phyloP scores from a whole-genome alignment of 768 basidiomycete genomes.

The Tricholoma terreum region DNA sequence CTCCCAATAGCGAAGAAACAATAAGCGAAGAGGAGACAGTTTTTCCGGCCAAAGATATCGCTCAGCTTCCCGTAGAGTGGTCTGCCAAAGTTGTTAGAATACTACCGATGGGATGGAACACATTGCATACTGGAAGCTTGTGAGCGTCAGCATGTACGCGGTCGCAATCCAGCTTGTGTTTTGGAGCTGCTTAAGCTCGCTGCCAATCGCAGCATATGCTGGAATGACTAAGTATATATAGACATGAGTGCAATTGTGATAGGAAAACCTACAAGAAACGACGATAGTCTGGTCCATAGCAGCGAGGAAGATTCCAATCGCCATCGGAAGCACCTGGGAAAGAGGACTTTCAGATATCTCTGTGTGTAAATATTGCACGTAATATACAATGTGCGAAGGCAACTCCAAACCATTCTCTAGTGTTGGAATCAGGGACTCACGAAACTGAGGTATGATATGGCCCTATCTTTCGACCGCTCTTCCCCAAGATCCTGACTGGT shows the following conservation, averaged over 20 bases:
- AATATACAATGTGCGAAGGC: neutral
- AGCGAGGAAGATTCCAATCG: conserved; percentile 43
- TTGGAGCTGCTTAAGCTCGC: conserved; percentile 58
- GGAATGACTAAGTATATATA: neutral
- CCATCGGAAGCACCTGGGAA: conserved; percentile 43
- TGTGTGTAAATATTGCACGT: too few species aligned
- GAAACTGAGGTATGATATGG: conserved; percentile 22
- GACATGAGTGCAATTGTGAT: neutral
- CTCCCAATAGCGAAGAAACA: conserved; percentile 51
- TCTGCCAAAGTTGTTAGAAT: conserved; percentile 25
- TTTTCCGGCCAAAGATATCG: conserved; percentile 64
- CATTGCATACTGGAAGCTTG: conserved; percentile 55
- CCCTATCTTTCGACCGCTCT: conserved; percentile 2
- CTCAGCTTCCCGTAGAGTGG: conserved; percentile 64
- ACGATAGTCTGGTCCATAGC: conserved; percentile 52
- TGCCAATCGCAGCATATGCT: conserved; percentile 56
- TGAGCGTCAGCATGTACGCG: conserved; percentile 56
- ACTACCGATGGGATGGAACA: neutral
- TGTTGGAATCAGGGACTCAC: conserved; percentile 9
- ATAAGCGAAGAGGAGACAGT: conserved; percentile 55
- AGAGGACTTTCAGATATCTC: neutral
- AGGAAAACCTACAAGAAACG: conserved; percentile 35
- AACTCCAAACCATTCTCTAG: neutral
- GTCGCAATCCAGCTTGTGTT: conserved; percentile 69
- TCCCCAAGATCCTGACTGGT: conserved; percentile 9